Evolutionary conservation across 176 grass and related monocot genomes (phyloP).

Genomic region (Stipa capillata): DNA sequence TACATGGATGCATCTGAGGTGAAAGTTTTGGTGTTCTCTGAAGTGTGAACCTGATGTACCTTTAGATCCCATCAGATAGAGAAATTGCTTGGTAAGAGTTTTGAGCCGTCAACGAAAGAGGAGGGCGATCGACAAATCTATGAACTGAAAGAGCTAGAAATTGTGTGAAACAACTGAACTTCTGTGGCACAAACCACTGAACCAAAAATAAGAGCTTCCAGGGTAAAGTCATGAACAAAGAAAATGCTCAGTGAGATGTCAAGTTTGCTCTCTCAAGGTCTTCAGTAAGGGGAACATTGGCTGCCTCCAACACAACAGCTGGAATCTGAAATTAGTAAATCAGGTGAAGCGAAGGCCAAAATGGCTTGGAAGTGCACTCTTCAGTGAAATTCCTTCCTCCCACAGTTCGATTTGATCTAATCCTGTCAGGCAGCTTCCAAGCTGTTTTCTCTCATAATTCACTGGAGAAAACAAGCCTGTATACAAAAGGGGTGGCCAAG

Average conservation of each 20-base stretch:
- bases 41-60: not conserved
- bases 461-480: constrained; percentile 32
- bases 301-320: constrained; percentile 39
- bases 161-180: not conserved
- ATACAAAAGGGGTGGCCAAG: constrained; percentile 20
- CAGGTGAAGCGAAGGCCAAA: constrained; percentile 33
- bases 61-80: not conserved
- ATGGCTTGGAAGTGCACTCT: constrained; percentile 36
- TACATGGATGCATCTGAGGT: not conserved
- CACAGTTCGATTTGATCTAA: constrained; percentile 24
- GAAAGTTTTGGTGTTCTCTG: not conserved
- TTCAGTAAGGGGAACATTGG: constrained; percentile 11
- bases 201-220: constrained; percentile 5
- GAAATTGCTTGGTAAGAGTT: not conserved
- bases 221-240: constrained; percentile 22
- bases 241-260: constrained; percentile 24
- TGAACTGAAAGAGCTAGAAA: not conserved
- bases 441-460: not conserved
- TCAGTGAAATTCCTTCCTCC: constrained; percentile 26
- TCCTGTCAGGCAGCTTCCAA: constrained; percentile 19
- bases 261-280: constrained; percentile 27
- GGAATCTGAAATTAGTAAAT: constrained; percentile 36
- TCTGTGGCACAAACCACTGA: constrained; percentile 10
- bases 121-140: not conserved
- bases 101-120: not conserved